A percentile compares a stretch with the other conserved stretches of the same genome.
phyloP scores from a whole-genome alignment of 805 yeast species.

The Ogataea thermomethanolica region DNA sequence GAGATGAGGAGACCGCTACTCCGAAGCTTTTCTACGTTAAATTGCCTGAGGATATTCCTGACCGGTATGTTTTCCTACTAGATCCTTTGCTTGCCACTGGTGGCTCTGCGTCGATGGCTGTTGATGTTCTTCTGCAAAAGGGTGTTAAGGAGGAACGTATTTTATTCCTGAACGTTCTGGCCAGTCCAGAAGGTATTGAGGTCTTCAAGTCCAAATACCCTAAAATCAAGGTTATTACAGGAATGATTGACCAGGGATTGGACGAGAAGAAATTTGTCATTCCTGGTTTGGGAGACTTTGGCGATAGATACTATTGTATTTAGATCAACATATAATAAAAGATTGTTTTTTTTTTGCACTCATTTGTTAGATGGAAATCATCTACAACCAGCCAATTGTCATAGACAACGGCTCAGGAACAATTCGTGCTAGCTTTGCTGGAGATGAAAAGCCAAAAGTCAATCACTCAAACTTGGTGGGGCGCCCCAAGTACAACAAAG shows the following conservation, averaged over 20 bases:
- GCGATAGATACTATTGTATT: constrained; percentile 94
- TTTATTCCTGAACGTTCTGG: constrained; percentile 83
- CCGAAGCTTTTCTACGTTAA: constrained; percentile 93
- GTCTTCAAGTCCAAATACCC: constrained; percentile 80
- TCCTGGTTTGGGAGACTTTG: constrained; percentile 98
- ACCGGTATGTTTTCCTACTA: constrained; percentile 82
- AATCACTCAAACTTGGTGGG: constrained; percentile 69
- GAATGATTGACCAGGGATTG: constrained; percentile 84
- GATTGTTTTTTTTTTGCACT: constrained; percentile 2
- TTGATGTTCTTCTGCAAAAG: constrained; percentile 78
- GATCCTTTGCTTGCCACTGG: constrained; percentile 99
- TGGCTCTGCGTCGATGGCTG: constrained; percentile 97
- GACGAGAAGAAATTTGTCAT: constrained; percentile 81
- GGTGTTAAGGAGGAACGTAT: constrained; percentile 90
- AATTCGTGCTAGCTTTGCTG: constrained; percentile 88
- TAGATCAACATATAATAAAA: constrained; percentile 25
- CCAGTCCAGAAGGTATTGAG: constrained; percentile 91
- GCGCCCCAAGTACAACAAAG: constrained; percentile 74
- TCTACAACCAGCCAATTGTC: constrained; percentile 70
- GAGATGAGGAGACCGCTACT: constrained; percentile 95
- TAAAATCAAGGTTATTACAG: constrained; percentile 83
- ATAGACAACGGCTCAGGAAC: constrained; percentile 85
- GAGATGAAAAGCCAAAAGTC: constrained; percentile 76
- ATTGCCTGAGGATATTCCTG: constrained; percentile 86
- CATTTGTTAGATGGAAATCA: constrained; percentile 10